Base-by-base conservation (phyloP, 2,329 filamentous ascomycete genomes). In the Aureobasidium sp. region DNA sequence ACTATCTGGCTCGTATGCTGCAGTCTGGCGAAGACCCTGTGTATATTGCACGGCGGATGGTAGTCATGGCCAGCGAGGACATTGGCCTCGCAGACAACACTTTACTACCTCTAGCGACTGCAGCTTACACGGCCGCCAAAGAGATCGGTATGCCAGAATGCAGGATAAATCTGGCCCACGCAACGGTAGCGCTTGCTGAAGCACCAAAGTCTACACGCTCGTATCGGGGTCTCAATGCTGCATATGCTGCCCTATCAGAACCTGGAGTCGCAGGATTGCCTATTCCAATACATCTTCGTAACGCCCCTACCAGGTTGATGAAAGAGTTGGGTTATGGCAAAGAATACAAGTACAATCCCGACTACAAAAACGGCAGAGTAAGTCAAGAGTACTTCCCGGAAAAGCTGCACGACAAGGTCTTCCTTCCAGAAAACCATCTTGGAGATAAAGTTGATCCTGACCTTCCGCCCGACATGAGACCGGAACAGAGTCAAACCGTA, bases 121-220 rank as follows among this genome's bases (percentile, higher is more conserved):
- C 91, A 0, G 84, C 92, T 2, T 95, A 95, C 74, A 88, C 87
- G 1, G 93, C 94, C 0, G 87, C 90, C 1, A 90, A 97, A 75
- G 93, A 94, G 74, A 89, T 99, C 59, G 94, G 94, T 29, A 89
- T 97, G 83, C 94, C 94, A 0, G 94, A 99, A 76, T 93, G 92
- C 20, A 84, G 92, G 9, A 97, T 97, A 69, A 91, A 93, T 59
- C 82, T 99, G 6, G 92, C 90, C 0, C 94, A 99, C 75, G 89
- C 87, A 68, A 83, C 90, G 8, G 88, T 94, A 0, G 92, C 94
- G 0, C 80, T 97, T 53, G 84, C 87, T 4, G 78, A 91, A 17
- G 88, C 92, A 0, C 88, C 87, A 1, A 97, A 99, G 78, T 93
- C 88, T 68, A 97, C 92, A 1, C 81, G 92, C 39, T 87, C 89